A percentile compares a stretch with the other conserved stretches of the same genome.
These are phyloP conservation scores for Leptographium radiaticola DNA, from an alignment of 2,329 filamentous ascomycete genomes.

Conservation along the genomic window DNA sequence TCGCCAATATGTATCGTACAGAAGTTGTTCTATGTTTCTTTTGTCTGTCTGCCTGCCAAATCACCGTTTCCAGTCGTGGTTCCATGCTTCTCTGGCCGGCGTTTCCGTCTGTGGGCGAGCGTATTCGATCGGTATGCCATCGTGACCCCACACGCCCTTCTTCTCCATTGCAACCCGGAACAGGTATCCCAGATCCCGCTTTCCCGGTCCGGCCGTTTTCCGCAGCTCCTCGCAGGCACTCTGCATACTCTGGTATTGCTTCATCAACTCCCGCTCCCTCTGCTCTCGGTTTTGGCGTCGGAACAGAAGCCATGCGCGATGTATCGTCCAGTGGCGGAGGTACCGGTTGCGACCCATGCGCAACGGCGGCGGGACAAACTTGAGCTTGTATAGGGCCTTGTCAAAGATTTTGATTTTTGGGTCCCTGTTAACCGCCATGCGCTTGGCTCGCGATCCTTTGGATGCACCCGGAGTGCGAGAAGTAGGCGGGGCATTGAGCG, in stretches of 20 bases:
- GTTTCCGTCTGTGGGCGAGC: slow-evolving; percentile 73
- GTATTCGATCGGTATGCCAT: slow-evolving; percentile 84
- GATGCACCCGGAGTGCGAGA: not conserved
- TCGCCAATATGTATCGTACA: not conserved
- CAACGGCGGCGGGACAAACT: slow-evolving; percentile 47
- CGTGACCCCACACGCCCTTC: slow-evolving; percentile 62
- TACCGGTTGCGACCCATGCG: slow-evolving; percentile 77
- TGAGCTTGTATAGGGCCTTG: slow-evolving; percentile 19
- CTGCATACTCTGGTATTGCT: slow-evolving; percentile 71
- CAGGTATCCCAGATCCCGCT: slow-evolving; percentile 53
- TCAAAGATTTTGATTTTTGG: slow-evolving; percentile 21
- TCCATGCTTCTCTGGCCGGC: slow-evolving; percentile 71
- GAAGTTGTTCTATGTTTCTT: not conserved
- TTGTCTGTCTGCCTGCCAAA: not conserved
- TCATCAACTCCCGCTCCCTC: slow-evolving; percentile 58
- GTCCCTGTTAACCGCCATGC: slow-evolving; percentile 12
- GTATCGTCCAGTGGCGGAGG: slow-evolving; percentile 97
- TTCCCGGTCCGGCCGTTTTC: slow-evolving; percentile 41
- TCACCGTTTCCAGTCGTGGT: slow-evolving; percentile 74
- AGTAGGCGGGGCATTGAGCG: not conserved
- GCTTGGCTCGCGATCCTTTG: not conserved
- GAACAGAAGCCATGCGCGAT: slow-evolving; percentile 84
- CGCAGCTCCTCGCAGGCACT: slow-evolving; percentile 76
- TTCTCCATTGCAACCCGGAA: slow-evolving; percentile 87
- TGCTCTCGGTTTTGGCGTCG: slow-evolving; percentile 53